These are phyloP conservation scores for Schrenkiella parvula DNA, from an alignment of 345 rosid genomes.

Conservation along the genomic window DNA sequence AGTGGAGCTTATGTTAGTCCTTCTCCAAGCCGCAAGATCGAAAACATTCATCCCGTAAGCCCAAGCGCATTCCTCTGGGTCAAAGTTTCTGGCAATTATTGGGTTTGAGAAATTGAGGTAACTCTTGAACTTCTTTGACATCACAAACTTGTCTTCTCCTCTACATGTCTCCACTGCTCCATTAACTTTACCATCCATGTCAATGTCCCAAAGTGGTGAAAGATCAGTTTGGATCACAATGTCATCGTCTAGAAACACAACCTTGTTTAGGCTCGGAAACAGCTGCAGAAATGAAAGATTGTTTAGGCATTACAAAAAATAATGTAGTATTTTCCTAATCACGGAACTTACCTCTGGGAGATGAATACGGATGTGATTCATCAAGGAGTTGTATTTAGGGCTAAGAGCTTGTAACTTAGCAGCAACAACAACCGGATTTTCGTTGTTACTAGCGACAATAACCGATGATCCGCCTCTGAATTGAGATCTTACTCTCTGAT, in stretches of 20 bases:
- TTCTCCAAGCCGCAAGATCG: constrained; percentile 89
- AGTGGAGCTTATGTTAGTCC: constrained; percentile 76
- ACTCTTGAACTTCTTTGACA: constrained; percentile 84
- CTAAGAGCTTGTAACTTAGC: constrained; percentile 93
- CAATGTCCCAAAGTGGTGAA: constrained; percentile 87
- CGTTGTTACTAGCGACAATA: constrained; percentile 60
- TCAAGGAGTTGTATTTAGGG: constrained; percentile 87
- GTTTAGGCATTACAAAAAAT: too few species aligned
- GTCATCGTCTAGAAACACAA: constrained; percentile 92
- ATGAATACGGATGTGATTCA: constrained; percentile 93
- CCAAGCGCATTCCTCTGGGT: constrained; percentile 93
- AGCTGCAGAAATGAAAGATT: constrained; percentile 56
- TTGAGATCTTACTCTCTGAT: constrained; percentile 74
- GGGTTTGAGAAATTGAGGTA: constrained; percentile 95
- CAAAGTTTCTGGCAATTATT: constrained; percentile 48
- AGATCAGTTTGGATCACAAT: constrained; percentile 90
- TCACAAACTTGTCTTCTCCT: constrained; percentile 75
- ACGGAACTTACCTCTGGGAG: constrained; percentile 70
- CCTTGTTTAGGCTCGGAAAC: constrained; percentile 84
- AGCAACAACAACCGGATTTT: constrained; percentile 73
- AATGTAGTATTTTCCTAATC: too few species aligned
- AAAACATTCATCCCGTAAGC: constrained; percentile 97
- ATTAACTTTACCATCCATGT: constrained; percentile 86
- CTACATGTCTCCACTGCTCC: constrained; percentile 93
- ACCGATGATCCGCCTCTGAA: constrained; percentile 96